Base-by-base conservation (phyloP, 441 rosid genomes). In the Biscutella laevigata region DNA sequence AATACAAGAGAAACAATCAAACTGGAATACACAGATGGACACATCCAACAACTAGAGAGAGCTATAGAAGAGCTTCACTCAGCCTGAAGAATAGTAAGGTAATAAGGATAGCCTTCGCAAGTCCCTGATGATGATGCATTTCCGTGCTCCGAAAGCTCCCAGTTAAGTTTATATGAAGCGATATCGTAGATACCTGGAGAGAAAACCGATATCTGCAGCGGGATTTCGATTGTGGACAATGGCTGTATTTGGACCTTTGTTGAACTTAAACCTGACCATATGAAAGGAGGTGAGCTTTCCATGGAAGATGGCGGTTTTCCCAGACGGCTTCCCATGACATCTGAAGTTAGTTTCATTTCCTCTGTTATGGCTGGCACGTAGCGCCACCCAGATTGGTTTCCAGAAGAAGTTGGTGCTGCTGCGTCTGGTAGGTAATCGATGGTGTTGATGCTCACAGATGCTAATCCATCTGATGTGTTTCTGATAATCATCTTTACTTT, bases 221-320 rank as follows among this genome's bases (percentile, higher is more conserved):
- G 83, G 60, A 86, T 71, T 67, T 75, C 79, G 0, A 54, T 33
- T 8, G 78, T 70, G 14, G 96, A 84, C 62, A 62, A 40, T 7
- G 99, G 86, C 65, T 69, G 74, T 38, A 84, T 67, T 54, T 34
- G 64, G 51, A 79, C 62, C 43, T 69, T 80, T 43, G 86, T 82
- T 15, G 80, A 75, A 66, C 91, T 83, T 48, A 86, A 73, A 36
- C 88, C 95, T 35, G 83, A 78, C 99, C 97, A 94, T 36, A 86
- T 64, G 70, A 81, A 83, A 0, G 94, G 82, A 32, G 83, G 68
- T 35, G 74, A 78, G 21, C 82, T 78, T 64, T 78, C 88, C 12
- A 64, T 70, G 11, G 80, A 67, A 24, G 57, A 17, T 14, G 79
- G 44, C 29, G 77, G 46, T 55, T 72, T 77, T 2, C 49, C 57